Conservation (phyloP, 345 rosid species). For the Trapa incisa region DNA sequence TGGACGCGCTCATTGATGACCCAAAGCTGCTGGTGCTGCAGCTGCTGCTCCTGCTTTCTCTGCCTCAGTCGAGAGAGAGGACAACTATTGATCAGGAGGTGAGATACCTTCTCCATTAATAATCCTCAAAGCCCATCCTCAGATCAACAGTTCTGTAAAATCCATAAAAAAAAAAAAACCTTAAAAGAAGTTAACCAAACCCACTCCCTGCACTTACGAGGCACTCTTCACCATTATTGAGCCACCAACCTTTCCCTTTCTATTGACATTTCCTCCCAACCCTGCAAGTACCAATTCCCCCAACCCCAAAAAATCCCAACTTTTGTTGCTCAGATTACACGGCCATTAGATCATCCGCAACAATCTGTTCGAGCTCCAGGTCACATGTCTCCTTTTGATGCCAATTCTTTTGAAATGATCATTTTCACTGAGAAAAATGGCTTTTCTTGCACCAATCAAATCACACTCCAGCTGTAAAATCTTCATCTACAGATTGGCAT, state of each 20-base stretch:
- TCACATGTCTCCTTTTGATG: background rate
- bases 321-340: no score
- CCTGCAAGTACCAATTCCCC: no score
- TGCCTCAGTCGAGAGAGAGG: background rate
- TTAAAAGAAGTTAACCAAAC: background rate
- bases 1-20: slow-evolving; percentile 43
- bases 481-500: no score
- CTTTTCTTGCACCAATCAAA: background rate
- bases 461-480: background rate
- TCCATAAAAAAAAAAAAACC: background rate
- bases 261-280: no score
- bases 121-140: background rate
- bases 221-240: background rate
- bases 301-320: no score
- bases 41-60: background rate
- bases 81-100: background rate
- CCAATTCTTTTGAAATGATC: background rate
- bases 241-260: background rate
- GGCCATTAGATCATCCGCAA: no score
- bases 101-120: background rate
- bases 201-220: background rate
- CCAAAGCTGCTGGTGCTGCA: background rate
- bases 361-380: background rate
- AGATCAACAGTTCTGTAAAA: background rate
- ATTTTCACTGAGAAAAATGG: background rate